A percentile compares a stretch with the other conserved stretches of the same genome.
phyloP scores from a whole-genome alignment of 192 early-diverging fungal genomes.

The Diversispora epigaea region DNA sequence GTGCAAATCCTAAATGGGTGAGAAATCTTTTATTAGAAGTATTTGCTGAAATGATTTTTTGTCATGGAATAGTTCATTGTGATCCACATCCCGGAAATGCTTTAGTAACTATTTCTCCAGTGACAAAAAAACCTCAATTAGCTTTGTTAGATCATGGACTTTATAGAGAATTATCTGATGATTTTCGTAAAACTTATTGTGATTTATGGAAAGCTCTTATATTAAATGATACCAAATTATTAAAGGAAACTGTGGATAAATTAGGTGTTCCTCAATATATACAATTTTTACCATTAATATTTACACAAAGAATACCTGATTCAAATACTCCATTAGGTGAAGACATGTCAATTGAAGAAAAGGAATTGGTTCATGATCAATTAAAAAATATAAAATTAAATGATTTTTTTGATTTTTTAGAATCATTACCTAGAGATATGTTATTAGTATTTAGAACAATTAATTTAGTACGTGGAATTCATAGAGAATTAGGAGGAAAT shows the following conservation, averaged over 20 bases:
- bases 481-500: slow-evolving; percentile 50
- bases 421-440: slow-evolving; percentile 54
- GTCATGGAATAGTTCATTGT: slow-evolving; percentile 47
- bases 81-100: slow-evolving; percentile 43
- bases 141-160: slow-evolving; percentile 53
- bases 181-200: slow-evolving; percentile 52
- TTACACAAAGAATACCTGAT: slow-evolving; percentile 47
- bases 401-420: slow-evolving; percentile 54
- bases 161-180: slow-evolving; percentile 46
- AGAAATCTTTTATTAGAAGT: slow-evolving; percentile 43
- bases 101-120: slow-evolving; percentile 32
- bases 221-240: slow-evolving; percentile 40
- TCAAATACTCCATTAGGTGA: slow-evolving; percentile 41
- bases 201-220: slow-evolving; percentile 52
- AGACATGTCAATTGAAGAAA: slow-evolving; percentile 42
- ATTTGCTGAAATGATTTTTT: slow-evolving; percentile 55
- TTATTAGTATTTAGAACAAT: slow-evolving; percentile 52
- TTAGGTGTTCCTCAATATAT: slow-evolving; percentile 45
- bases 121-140: slow-evolving; percentile 39
- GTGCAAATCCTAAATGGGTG: slow-evolving; percentile 47
- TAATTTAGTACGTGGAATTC: slow-evolving; percentile 52
- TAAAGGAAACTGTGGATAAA: slow-evolving; percentile 34
- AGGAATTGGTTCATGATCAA: slow-evolving; percentile 33
- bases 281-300: slow-evolving; percentile 47
- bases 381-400: slow-evolving; percentile 47